Base-by-base conservation (phyloP, 805 yeast species). In the Candida ortonii region DNA sequence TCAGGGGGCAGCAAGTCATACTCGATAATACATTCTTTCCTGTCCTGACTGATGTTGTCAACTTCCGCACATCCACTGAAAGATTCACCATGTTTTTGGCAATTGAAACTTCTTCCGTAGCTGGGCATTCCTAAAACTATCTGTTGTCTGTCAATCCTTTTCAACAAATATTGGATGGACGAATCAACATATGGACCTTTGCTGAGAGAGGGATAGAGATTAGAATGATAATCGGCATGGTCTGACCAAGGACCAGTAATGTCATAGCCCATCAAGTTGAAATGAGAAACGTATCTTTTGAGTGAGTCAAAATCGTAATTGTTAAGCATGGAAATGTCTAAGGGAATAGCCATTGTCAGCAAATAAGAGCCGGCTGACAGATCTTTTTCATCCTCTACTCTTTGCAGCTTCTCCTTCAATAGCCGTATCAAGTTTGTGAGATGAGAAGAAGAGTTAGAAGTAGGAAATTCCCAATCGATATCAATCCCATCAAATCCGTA, bases 261-360 rank as follows among this genome's bases (percentile, higher is more conserved):
- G 56, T 93, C 97, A 57, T 93, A 90, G 13, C 93, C 78, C 97
- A 90, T 90, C 39, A 93, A 56, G 54, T 90, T 89, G 83, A 89
- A 88, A 46, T 76, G 76, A 13, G 76, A 64, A 12, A 93, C 52
- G 46, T 69, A 68, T 16, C 54, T 51, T 45, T 81, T 80, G 71
- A 90, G 69, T n/a, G 68, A 69, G 1, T 43, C 32, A 2, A 88
- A 49, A 5, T 70, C 57, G 33, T 81, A 62, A 5, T 55, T 42
- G 3, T 47, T 33, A 12, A 79, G 52, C 34, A 70, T 68, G 4
- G 70, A 73, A 0, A 56, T 47, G 7, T 77, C 76, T 0, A 81
- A 84, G 1, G 97, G 95, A 3, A 84, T 71, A 0, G 97, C 97
- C 16, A 85, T 58, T 0, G 94, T 73, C 20, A 90, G 33, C 7